A percentile compares a stretch with the other conserved stretches of the same genome.
These are phyloP conservation scores for Teunomyces pallodes DNA, from an alignment of 805 yeast genomes.

Conservation along the genomic window DNA sequence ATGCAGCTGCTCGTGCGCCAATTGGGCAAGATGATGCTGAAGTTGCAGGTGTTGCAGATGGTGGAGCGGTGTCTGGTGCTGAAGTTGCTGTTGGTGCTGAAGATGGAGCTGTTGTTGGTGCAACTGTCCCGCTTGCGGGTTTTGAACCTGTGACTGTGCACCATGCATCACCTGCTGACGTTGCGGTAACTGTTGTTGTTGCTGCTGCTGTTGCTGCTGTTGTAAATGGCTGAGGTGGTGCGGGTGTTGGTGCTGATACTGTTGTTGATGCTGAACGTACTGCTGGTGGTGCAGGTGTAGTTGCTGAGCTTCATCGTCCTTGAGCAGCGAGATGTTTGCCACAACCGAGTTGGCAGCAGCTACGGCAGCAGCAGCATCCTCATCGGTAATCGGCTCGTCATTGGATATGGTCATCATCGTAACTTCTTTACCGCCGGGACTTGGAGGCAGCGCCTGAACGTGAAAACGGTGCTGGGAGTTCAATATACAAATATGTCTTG, in stretches of 20 bases:
- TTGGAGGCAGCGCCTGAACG: background rate
- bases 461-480: background rate
- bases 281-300: conserved; percentile 7
- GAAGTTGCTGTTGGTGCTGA: conserved; percentile 6
- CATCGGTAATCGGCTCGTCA: conserved; percentile 11
- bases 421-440: conserved; percentile 1
- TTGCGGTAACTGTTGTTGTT: conserved; percentile 6
- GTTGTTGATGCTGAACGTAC: conserved; percentile 10
- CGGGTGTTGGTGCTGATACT: conserved; percentile 12
- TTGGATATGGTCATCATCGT: conserved; percentile 9
- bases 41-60: conserved; percentile 13
- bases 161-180: conserved; percentile 7
- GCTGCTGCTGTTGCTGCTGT: conserved; percentile 7
- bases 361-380: conserved; percentile 12
- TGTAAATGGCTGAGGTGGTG: conserved; percentile 11
- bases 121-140: background rate
- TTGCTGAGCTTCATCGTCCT: conserved; percentile 11
- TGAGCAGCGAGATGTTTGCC: conserved; percentile 6
- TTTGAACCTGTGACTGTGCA: background rate
- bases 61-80: conserved; percentile 10
- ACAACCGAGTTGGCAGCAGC: conserved; percentile 12
- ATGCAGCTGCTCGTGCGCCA: conserved; percentile 9
- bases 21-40: conserved; percentile 12
- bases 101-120: conserved; percentile 8
- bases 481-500: background rate